A percentile compares a stretch with the other conserved stretches of the same genome.
phyloP scores from a whole-genome alignment of 106 monocot genomes.

The Acorus gramineus region DNA sequence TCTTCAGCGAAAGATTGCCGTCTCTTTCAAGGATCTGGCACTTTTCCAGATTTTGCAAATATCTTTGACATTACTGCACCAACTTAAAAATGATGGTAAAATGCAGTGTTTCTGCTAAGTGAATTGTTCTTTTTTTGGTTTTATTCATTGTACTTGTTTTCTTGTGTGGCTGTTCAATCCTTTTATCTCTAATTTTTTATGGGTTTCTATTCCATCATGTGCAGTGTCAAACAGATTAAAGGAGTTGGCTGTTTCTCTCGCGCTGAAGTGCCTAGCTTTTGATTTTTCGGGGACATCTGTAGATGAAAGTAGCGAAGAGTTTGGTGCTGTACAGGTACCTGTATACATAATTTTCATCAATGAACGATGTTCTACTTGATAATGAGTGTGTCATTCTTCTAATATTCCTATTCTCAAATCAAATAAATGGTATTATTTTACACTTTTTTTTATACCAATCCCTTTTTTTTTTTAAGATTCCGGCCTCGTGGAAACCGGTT shows the following conservation, averaged over 20 bases:
- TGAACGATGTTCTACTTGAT: not conserved
- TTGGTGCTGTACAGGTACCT: slow-evolving; percentile 91
- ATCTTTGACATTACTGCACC: slow-evolving; percentile 74
- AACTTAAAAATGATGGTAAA: slow-evolving; percentile 73
- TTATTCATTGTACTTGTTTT: not conserved
- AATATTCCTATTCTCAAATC: too few relatives aligned
- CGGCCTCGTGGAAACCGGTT: slow-evolving; percentile 72
- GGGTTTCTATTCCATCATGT: slow-evolving; percentile 3
- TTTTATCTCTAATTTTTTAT: not conserved
- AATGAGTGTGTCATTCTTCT: too few relatives aligned
- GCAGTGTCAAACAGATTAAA: slow-evolving; percentile 64
- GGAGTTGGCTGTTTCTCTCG: slow-evolving; percentile 69
- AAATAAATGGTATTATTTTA: not conserved
- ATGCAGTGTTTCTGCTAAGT: slow-evolving; percentile 30
- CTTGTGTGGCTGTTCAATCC: not conserved
- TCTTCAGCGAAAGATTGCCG: slow-evolving; percentile 69
- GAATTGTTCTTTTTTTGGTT: not conserved
- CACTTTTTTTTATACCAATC: not conserved
- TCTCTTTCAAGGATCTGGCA: slow-evolving; percentile 76
- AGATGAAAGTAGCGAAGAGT: slow-evolving; percentile 98
- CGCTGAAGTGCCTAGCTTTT: slow-evolving; percentile 79
- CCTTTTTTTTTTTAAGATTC: slow-evolving; percentile 52
- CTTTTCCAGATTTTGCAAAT: slow-evolving; percentile 94
- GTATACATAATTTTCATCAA: not conserved
- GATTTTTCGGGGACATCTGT: slow-evolving; percentile 93